These are phyloP conservation scores for Botrytis medusae DNA, from an alignment of 2,329 filamentous ascomycete species.

Conservation along the genomic window DNA sequence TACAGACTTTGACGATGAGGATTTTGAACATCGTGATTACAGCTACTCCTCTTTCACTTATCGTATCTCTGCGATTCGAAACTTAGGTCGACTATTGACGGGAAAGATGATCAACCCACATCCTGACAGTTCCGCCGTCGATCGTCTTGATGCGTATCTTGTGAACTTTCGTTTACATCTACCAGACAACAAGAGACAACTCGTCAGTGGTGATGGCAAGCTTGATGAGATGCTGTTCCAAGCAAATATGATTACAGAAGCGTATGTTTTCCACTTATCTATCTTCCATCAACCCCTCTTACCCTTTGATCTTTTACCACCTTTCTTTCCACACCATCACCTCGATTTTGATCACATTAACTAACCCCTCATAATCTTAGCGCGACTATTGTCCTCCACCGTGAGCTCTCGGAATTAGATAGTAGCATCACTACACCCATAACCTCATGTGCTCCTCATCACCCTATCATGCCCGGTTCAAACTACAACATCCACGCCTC, in stretches of 20 bases:
- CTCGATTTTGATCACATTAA: neutral
- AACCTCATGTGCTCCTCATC: conserved; percentile 64
- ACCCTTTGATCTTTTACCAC: neutral
- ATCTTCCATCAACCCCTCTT: neutral
- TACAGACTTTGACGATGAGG: conserved; percentile 70
- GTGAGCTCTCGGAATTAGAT: conserved; percentile 75
- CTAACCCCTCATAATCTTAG: conserved; percentile 36
- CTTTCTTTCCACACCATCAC: neutral
- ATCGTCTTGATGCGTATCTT: conserved; percentile 57
- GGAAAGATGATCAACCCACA: conserved; percentile 47
- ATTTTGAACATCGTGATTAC: conserved; percentile 64
- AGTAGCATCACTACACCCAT: conserved; percentile 56
- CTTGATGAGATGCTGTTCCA: conserved; percentile 92
- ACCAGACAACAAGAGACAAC: conserved; percentile 67
- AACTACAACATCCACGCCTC: conserved; percentile 59
- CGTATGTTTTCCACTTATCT: conserved; percentile 31
- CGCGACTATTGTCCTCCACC: conserved; percentile 72
- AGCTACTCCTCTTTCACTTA: conserved; percentile 84
- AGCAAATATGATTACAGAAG: conserved; percentile 73
- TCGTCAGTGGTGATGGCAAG: conserved; percentile 66
- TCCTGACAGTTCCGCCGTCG: conserved; percentile 52
- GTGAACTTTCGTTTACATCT: conserved; percentile 79
- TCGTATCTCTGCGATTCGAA: conserved; percentile 76
- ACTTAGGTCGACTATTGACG: conserved; percentile 73
- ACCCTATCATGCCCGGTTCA: conserved; percentile 32